Evolutionary conservation across 2,329 filamentous ascomycete species (phyloP).

Genomic region (Cadophora gregata): DNA sequence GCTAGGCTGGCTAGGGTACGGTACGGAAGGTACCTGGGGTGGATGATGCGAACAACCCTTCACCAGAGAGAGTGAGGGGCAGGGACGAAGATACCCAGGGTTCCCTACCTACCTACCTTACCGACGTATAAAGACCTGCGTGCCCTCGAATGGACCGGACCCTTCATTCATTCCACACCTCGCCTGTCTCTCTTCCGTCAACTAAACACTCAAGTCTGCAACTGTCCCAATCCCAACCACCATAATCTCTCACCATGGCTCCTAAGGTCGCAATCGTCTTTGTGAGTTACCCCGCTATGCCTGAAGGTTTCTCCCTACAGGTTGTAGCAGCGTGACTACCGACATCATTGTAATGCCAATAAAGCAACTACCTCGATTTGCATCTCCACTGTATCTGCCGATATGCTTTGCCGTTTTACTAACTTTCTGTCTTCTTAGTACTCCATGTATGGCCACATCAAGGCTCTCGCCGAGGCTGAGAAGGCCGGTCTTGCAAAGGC

Average conservation of each 20-base stretch:
- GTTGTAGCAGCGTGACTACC: neutral
- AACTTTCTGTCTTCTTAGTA: constrained; percentile 62
- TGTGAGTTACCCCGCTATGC: constrained; percentile 59
- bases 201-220: constrained; percentile 12
- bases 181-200: neutral
- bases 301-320: constrained; percentile 15
- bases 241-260: constrained; percentile 64
- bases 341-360: neutral
- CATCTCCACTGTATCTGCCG: neutral
- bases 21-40: neutral
- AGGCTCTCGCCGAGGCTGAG: constrained; percentile 84
- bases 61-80: neutral
- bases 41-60: neutral
- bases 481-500: constrained; percentile 88
- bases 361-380: neutral
- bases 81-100: neutral
- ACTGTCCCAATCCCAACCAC: neutral
- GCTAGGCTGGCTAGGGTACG: too few species aligned
- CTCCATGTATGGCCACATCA: constrained; percentile 93
- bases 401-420: neutral
- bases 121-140: constrained; percentile 15
- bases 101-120: too few species aligned
- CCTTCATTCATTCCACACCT: neutral
- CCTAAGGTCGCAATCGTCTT: constrained; percentile 92
- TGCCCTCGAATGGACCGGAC: neutral